Evolutionary conservation across 257 asterid genomes (phyloP), one percentile per base, ranked within the genome.

Genomic region (Solanum habrochaites): DNA sequence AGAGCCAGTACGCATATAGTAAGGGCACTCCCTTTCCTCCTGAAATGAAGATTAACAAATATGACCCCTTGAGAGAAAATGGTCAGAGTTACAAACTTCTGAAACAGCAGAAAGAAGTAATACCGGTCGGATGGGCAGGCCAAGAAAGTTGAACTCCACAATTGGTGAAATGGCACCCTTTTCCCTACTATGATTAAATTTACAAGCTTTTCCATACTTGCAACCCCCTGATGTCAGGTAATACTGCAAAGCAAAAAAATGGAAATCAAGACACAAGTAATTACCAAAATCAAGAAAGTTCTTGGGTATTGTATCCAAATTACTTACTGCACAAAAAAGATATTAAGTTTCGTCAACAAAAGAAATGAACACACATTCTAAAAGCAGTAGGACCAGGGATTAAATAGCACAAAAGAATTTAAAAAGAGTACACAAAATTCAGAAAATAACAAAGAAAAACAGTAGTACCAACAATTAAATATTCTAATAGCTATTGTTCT

Each of bases 1-100:
- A 88, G 98, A 93, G 62, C 98, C 99, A 89, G 90, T 94, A 88
- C 99, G 98, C 99, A 96, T 94, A 92, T 96, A 96, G 91, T 91
- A 96, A 52, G 97, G 97, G 86, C 99, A 96, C 88, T 94, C 97
- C 88, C 75, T 95, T 90, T 95, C 98, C 85, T 93, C 96, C 98
- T 96, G 94, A 82, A 66, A 86, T 52, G 81, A 86, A 82, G 37
- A 64, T 64, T 27, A 47, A 21, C 85, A 80, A 27, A 80, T 45
- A 81, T 62, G 43, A 49, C 56, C 31, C 70, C 85, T 52, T 82
- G 64, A 81, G 73, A 66, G 39, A 66, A 84, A 89, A 9, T 45
- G 86, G 73, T 60, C 87, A 52, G 58, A 69, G 40, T 42, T 32
- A 21, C 73, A 86, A 49, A 29, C 45, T 37, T 49, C 27, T 21